A percentile compares a stretch with the other conserved stretches of the same genome.
phyloP scores from a whole-genome alignment of 2,329 filamentous ascomycete genomes.

The Xylaria sp. region DNA sequence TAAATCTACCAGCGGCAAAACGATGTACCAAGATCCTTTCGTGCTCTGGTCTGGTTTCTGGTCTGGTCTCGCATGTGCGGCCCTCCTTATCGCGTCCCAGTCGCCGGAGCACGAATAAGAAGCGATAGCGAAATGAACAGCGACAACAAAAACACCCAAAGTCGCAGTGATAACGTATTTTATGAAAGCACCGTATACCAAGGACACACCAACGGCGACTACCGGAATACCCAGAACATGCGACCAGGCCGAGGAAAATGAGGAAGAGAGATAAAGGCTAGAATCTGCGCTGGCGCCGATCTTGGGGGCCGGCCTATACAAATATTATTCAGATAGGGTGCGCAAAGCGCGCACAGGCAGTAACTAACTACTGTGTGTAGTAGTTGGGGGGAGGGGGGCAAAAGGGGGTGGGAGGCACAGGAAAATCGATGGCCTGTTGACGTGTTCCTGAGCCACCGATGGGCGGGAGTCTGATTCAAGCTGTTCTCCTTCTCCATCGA shows the following conservation, averaged over 20 bases:
- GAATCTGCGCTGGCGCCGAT: conserved; percentile 6
- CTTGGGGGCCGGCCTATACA: conserved; percentile 29
- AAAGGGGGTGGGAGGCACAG: conserved; percentile 22
- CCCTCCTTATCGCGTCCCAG: conserved; percentile 34
- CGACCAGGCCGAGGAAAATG: conserved; percentile 13
- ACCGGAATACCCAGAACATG: conserved; percentile 10
- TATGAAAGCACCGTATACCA: background rate
- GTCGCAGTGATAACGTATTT: conserved; percentile 6
- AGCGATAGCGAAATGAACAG: conserved; percentile 14
- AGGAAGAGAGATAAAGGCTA: conserved; percentile 10
- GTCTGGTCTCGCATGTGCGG: conserved; percentile 27
- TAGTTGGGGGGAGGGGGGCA: conserved; percentile 30
- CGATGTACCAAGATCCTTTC: conserved; percentile 36
- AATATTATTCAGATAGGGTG: conserved; percentile 7
- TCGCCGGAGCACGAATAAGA: conserved; percentile 30
- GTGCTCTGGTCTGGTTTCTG: conserved; percentile 14
- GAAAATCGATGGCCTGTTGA: conserved; percentile 31
- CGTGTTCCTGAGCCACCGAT: conserved; percentile 35
- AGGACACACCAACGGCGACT: conserved; percentile 2
- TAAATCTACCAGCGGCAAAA: conserved; percentile 38
- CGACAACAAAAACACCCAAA: conserved; percentile 12
- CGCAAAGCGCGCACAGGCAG: conserved; percentile 18
- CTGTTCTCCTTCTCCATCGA: conserved; percentile 23
- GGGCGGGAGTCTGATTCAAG: conserved; percentile 35
- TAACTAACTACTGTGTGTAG: background rate